Evolutionary conservation across 345 rosid species (phyloP).

Genomic region (Moricandia arvensis): DNA sequence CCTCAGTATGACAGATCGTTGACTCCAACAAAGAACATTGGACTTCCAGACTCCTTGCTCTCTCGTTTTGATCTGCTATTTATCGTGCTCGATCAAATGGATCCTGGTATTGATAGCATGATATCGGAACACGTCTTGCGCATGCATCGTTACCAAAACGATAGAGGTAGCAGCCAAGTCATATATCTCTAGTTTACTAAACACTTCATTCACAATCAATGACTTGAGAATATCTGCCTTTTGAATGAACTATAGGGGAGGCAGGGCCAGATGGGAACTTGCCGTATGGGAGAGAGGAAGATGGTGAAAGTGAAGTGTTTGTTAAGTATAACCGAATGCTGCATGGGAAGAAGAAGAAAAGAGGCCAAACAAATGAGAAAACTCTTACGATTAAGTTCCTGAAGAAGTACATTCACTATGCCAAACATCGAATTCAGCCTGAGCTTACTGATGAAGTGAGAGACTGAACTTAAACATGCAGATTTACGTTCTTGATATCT

Average conservation of each 20-base stretch:
- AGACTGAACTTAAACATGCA: not conserved
- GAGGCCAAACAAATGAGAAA: constrained; percentile 65
- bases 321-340: constrained; percentile 89
- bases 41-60: constrained; percentile 98
- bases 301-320: constrained; percentile 75
- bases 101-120: constrained; percentile 80
- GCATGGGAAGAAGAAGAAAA: constrained; percentile 73
- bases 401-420: constrained; percentile 95
- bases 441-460: constrained; percentile 91
- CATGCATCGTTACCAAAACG: constrained; percentile 78
- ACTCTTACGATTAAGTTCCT: constrained; percentile 83
- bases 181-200: not conserved
- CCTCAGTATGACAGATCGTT: constrained; percentile 93
- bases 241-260: constrained; percentile 48
- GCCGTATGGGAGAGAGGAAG: constrained; percentile 77
- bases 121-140: constrained; percentile 96
- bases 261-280: constrained; percentile 61
- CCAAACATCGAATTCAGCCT: constrained; percentile 92
- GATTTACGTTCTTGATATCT: constrained; percentile 1
- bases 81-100: constrained; percentile 99
- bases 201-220: not conserved
- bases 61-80: constrained; percentile 96
- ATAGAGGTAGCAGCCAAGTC: constrained; percentile 58
- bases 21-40: constrained; percentile 98
- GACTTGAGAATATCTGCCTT: constrained; percentile 21